phyloP scores from a whole-genome alignment of 192 early-diverging fungal genomes.

The Rhizophagus sp. region DNA sequence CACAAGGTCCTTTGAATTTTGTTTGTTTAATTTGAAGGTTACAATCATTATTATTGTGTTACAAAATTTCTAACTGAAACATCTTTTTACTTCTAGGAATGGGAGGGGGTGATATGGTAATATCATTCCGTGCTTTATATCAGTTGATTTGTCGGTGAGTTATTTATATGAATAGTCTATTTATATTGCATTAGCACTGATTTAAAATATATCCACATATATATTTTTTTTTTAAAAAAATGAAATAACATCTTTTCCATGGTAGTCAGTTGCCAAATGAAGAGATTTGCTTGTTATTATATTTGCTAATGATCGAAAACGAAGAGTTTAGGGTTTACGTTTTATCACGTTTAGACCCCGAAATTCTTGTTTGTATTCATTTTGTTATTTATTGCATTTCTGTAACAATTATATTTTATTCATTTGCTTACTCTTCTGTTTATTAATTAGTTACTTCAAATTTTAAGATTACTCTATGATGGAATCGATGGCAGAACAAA shows the following conservation, averaged over 20 bases:
- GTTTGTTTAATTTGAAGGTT: background rate
- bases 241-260: background rate
- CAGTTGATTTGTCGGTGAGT: conserved; percentile 54
- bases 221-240: no score
- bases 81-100: conserved; percentile 28
- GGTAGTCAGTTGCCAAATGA: conserved; percentile 51
- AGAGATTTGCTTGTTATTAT: conserved; percentile 66
- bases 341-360: conserved; percentile 73
- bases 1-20: conserved; percentile 36
- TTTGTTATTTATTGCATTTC: background rate
- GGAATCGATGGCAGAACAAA: conserved; percentile 57
- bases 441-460: conserved; percentile 52
- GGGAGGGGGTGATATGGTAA: conserved; percentile 35
- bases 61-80: background rate
- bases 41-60: no score
- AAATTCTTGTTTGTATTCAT: conserved; percentile 60
- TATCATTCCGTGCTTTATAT: conserved; percentile 56
- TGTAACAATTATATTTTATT: background rate
- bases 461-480: conserved; percentile 69
- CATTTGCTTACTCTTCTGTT: background rate
- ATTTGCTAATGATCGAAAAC: conserved; percentile 66
- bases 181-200: no score
- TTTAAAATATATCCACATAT: no score
- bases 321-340: conserved; percentile 69
- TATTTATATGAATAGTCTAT: background rate